Base-by-base conservation (phyloP, 768 basidiomycete genomes). In the Lactarius hengduanensis region DNA sequence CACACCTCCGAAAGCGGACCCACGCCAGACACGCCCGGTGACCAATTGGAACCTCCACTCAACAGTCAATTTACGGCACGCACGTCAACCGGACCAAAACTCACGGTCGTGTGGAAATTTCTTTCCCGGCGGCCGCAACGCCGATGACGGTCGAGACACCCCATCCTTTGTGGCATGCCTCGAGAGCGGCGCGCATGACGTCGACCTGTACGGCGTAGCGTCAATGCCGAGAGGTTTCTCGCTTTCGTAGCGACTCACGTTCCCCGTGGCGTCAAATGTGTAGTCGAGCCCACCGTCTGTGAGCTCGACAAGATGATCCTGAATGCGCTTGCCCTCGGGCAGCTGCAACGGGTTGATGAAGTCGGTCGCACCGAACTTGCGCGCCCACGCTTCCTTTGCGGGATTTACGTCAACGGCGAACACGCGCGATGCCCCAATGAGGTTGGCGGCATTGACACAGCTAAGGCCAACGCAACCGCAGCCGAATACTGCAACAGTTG, bases 131-230 rank as follows among this genome's bases (percentile, higher is more conserved):
- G 28, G 95, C 94, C 4, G 97, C 97, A 50, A 99, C 97, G 67
- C 96, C 96, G 66, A 99, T 98, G 70, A 99, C 76, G 63, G 93
- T 98, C 64, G 89, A 93, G 53, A 98, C 89, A 71, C 97, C 97
- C 97, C 97, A 99, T 16, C 97, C 97, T 76, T 98, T 98, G 78
- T 99, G 97, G 77, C 95, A 98, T n/a, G 95, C 92, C 79, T 99
- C 97, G 57, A 99, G 85, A 30, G 97, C 97, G 58, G 89, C 81
- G 67, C 96, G 87, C 96, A 97, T 98, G 69, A 96, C 94, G 34
- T 94, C 80, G 11, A 94, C 91, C 90, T 91, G 63, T 10, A 22
- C n/a, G 28, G 40, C 28, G 59, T 26, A 66, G 32, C 8, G 32
- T 50, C 20, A 58, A n/a, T 40, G 6, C 15, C 13, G 26, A 26